phyloP scores from a whole-genome alignment of 1,139 yeast species.

The Hansenula lynferdii region DNA sequence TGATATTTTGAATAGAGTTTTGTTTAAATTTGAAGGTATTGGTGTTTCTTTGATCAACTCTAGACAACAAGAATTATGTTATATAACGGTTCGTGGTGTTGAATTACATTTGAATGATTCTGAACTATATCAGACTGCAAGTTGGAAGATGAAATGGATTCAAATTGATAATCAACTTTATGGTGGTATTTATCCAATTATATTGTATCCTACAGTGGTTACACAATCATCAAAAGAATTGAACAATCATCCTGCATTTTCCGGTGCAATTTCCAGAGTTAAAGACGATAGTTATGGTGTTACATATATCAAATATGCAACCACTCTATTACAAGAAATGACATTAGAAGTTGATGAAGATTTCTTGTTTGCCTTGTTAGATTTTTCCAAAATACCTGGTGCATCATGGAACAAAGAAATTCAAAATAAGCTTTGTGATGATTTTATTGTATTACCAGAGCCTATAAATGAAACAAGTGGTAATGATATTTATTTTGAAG shows the following conservation, averaged over 20 bases:
- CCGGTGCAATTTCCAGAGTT: conserved; percentile 77
- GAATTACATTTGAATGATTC: conserved; percentile 82
- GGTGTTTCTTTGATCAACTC: conserved; percentile 83
- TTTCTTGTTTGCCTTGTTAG: conserved; percentile 76
- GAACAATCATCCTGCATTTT: conserved; percentile 86
- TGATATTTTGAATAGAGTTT: conserved; percentile 55
- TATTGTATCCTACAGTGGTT: conserved; percentile 86
- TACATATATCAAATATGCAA: conserved; percentile 84
- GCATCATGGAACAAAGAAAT: conserved; percentile 57
- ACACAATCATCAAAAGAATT: conserved; percentile 83
- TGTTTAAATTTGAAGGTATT: conserved; percentile 75
- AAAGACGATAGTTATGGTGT: conserved; percentile 93
- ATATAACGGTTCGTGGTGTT: conserved; percentile 73
- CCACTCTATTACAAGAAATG: conserved; percentile 83
- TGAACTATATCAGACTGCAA: conserved; percentile 73
- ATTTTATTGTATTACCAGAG: conserved; percentile 59
- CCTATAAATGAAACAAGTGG: conserved; percentile 58
- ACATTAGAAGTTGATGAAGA: conserved; percentile 93
- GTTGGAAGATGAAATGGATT: conserved; percentile 86
- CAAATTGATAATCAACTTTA: conserved; percentile 90
- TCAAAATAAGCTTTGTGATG: conserved; percentile 50
- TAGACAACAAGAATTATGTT: conserved; percentile 71
- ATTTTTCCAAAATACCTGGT: conserved; percentile 69
- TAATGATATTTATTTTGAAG: conserved; percentile 85
- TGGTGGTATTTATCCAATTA: conserved; percentile 85